Evolutionary conservation across 2,329 filamentous ascomycete genomes (phyloP).

Genomic region (Lasiodiplodia sp.): DNA sequence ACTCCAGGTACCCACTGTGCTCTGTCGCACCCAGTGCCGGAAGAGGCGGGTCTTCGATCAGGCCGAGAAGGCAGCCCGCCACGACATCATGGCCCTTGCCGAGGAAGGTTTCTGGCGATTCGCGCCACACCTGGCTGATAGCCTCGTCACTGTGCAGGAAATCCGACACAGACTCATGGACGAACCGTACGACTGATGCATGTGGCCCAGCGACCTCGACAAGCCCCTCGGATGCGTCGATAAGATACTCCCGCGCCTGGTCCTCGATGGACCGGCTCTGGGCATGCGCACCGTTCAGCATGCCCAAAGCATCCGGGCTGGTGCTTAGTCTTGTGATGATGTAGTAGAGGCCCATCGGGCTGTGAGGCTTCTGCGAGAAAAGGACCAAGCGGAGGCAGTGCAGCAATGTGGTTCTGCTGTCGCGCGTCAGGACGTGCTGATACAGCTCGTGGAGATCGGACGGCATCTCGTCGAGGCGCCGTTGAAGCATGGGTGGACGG

Average conservation of each 20-base stretch:
- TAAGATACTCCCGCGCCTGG: background rate
- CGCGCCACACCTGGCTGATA: slow-evolving; percentile 7
- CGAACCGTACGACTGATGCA: background rate
- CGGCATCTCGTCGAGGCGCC: slow-evolving; percentile 51
- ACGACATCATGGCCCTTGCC: slow-evolving; percentile 1
- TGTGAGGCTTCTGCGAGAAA: background rate
- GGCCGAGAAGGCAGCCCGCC: background rate
- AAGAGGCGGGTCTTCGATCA: background rate
- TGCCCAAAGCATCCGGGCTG: background rate
- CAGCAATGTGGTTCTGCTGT: slow-evolving; percentile 38
- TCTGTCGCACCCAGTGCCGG: background rate
- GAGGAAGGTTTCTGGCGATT: background rate
- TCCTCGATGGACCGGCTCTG: background rate
- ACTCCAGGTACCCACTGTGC: background rate
- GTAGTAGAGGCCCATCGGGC: background rate
- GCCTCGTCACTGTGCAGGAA: background rate
- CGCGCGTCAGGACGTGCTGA: slow-evolving; percentile 57
- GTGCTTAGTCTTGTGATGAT: background rate
- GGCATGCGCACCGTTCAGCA: background rate
- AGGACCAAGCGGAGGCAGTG: slow-evolving; percentile 7
- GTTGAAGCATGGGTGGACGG: slow-evolving; percentile 39
- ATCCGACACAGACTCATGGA: background rate
- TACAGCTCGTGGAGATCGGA: slow-evolving; percentile 58
- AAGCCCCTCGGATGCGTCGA: background rate
- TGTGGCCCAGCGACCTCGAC: background rate